These are phyloP conservation scores for Aspergillus affinis DNA, from an alignment of 495 filamentous ascomycete species.

Conservation along the genomic window DNA sequence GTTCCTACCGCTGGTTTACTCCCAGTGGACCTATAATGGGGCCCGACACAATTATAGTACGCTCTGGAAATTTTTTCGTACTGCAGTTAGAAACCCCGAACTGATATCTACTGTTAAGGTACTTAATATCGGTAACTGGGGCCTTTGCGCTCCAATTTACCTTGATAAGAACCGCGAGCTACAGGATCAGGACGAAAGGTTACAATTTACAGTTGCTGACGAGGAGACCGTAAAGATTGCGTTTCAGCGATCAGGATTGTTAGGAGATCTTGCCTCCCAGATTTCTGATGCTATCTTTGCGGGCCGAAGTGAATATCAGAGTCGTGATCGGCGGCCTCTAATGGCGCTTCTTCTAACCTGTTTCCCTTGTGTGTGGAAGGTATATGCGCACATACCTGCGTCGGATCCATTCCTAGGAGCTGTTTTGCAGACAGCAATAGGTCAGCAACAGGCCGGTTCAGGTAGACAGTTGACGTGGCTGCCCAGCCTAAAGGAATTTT, in stretches of 20 bases:
- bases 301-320: not conserved
- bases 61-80: slow-evolving; percentile 10
- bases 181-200: not conserved
- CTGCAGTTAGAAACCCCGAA: not conserved
- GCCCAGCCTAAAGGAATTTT: not conserved
- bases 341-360: slow-evolving; percentile 8
- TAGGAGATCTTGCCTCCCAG: not conserved
- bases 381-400: slow-evolving; percentile 11
- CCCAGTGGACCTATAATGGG: slow-evolving; percentile 11
- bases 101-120: not conserved
- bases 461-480: not conserved
- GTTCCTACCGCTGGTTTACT: slow-evolving; percentile 1
- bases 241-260: slow-evolving; percentile 4
- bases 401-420: slow-evolving; percentile 3
- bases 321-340: slow-evolving; percentile 9
- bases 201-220: slow-evolving; percentile 3
- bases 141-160: not conserved
- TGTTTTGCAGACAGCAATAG: slow-evolving; percentile 2
- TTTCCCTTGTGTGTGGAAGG: not conserved
- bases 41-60: slow-evolving; percentile 1
- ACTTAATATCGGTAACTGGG: slow-evolving; percentile 13
- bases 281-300: slow-evolving; percentile 2
- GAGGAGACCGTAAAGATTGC: not conserved
- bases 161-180: slow-evolving; percentile 4
- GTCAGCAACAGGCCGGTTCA: not conserved